Evolutionary conservation across 2,329 filamentous ascomycete genomes (phyloP).

Genomic region (Knufia fluminis): DNA sequence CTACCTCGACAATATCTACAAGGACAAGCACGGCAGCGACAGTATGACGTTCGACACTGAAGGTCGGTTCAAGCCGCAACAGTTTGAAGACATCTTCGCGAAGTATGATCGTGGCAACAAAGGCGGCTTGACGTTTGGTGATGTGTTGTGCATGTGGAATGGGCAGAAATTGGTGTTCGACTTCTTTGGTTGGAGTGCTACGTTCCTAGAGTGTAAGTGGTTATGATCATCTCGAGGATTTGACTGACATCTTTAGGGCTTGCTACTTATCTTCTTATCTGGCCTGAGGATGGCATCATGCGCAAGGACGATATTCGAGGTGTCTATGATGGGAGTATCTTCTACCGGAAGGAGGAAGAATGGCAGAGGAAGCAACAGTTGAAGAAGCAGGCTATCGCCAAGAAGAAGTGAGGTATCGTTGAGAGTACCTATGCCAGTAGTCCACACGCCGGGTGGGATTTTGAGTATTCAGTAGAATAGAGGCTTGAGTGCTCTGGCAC

Average conservation of each 20-base stretch:
- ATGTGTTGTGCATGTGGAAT: slow-evolving; percentile 31
- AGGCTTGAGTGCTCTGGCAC: too few species aligned
- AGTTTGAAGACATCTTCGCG: slow-evolving; percentile 43
- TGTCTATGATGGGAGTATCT: slow-evolving; percentile 46
- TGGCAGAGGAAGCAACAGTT: background rate
- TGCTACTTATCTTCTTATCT: slow-evolving; percentile 45
- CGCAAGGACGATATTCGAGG: slow-evolving; percentile 49
- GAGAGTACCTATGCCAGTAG: too few species aligned
- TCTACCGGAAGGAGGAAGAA: slow-evolving; percentile 27
- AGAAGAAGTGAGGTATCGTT: too few species aligned
- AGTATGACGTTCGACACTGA: slow-evolving; percentile 41
- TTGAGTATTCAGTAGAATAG: too few species aligned
- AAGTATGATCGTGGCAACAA: slow-evolving; percentile 36
- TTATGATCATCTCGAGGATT: slow-evolving; percentile 7
- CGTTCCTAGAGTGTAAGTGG: slow-evolving; percentile 27
- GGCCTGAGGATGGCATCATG: slow-evolving; percentile 48
- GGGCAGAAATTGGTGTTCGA: slow-evolving; percentile 37
- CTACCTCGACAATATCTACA: slow-evolving; percentile 27
- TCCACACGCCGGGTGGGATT: too few species aligned
- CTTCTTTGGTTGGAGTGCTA: slow-evolving; percentile 32
- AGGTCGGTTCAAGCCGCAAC: slow-evolving; percentile 41
- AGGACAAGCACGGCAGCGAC: slow-evolving; percentile 39
- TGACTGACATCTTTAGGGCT: slow-evolving; percentile 29
- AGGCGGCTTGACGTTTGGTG: slow-evolving; percentile 31
- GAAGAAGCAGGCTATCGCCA: too few species aligned